These are phyloP conservation scores for Raphanus sativus DNA, from an alignment of 345 rosid species.

Conservation along the genomic window DNA sequence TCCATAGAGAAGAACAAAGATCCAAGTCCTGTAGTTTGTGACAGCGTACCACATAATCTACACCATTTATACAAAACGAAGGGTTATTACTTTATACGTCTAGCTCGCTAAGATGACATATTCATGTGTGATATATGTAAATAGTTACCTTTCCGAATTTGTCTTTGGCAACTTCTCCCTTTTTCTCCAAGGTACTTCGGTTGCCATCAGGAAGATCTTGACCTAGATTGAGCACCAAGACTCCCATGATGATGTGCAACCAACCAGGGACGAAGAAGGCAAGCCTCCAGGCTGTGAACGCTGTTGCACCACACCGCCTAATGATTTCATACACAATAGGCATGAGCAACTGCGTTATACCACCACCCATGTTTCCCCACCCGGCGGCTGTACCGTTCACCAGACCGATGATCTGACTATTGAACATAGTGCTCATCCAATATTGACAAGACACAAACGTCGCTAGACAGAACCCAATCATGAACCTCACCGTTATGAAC, in stretches of 20 bases:
- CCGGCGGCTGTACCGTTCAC: constrained; percentile 84
- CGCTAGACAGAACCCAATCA: constrained; percentile 84
- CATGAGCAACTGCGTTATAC: constrained; percentile 73
- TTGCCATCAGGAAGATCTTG: constrained; percentile 89
- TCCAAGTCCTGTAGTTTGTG: constrained; percentile 68
- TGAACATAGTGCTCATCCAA: constrained; percentile 93
- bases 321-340: constrained; percentile 65
- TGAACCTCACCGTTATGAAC: constrained; percentile 62
- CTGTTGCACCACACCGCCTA: constrained; percentile 48
- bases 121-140: not conserved
- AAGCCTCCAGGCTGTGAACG: constrained; percentile 79
- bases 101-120: too few relatives aligned
- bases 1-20: constrained; percentile 65
- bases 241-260: constrained; percentile 62
- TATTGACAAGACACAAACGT: constrained; percentile 86
- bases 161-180: constrained; percentile 61
- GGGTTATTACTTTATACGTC: not conserved
- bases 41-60: constrained; percentile 57
- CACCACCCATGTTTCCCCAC: constrained; percentile 90
- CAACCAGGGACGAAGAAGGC: constrained; percentile 75
- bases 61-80: not conserved
- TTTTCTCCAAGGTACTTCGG: constrained; percentile 53
- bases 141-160: constrained; percentile 56
- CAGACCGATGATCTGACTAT: constrained; percentile 69
- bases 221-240: constrained; percentile 63